Evolutionary conservation across 441 rosid species (phyloP).

Genomic region (Adansonia madagascariensis): DNA sequence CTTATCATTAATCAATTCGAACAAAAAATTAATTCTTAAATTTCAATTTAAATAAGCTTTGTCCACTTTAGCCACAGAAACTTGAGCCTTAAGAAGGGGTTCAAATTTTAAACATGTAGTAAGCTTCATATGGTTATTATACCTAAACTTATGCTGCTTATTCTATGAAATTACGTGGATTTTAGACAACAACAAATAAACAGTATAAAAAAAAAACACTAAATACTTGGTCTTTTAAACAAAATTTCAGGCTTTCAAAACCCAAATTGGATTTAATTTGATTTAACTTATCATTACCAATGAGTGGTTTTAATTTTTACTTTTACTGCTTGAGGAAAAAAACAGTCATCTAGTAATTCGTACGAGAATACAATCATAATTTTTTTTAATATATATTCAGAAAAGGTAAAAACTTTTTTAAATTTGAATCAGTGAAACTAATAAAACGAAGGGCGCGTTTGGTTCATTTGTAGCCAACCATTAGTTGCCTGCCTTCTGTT

Average conservation of each 20-base stretch:
- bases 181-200: not conserved
- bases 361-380: not conserved
- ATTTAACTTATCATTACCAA: not conserved
- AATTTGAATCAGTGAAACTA: not conserved
- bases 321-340: not conserved
- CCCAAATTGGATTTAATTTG: not conserved
- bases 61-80: not conserved
- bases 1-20: not conserved
- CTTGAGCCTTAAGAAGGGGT: constrained; percentile 8
- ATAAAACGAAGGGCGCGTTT: not conserved
- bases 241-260: not conserved
- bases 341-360: not conserved
- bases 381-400: not conserved
- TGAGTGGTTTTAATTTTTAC: not conserved
- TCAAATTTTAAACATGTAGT: not conserved
- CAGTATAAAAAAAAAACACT: not conserved
- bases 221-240: not conserved
- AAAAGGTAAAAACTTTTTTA: not conserved
- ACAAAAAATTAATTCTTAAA: not conserved
- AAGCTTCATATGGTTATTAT: not conserved
- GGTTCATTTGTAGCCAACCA: not conserved
- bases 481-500: not conserved
- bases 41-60: not conserved
- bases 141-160: constrained; percentile 8
- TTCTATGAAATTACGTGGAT: not conserved